Conservation (phyloP, 139 green algal species). For the Nannochloris sp. region DNA sequence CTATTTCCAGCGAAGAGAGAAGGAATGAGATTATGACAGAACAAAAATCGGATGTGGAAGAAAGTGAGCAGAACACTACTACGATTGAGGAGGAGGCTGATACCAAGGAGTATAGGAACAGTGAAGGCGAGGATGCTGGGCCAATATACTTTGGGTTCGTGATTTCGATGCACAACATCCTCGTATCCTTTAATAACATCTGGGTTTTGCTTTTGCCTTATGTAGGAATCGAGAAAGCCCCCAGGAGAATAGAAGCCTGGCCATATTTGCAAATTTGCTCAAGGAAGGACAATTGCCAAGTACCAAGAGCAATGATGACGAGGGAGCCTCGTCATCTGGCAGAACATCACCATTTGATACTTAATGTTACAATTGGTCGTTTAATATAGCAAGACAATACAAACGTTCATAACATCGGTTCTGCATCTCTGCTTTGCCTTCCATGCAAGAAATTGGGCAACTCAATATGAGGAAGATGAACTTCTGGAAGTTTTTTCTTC, state of each 20-base stretch:
- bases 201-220: not conserved
- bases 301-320: too few relatives aligned
- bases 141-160: constrained; percentile 20
- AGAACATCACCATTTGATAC: too few relatives aligned
- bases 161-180: not conserved
- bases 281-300: too few relatives aligned
- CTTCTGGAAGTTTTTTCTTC: constrained; percentile 3
- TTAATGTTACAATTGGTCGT: not conserved
- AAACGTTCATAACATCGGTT: not conserved
- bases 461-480: constrained; percentile 12
- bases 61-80: not conserved
- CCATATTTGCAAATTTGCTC: too few relatives aligned
- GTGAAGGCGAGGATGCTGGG: constrained; percentile 7
- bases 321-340: too few relatives aligned
- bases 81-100: constrained; percentile 12
- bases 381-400: not conserved
- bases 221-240: too few relatives aligned
- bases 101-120: too few relatives aligned
- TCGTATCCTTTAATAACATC: not conserved
- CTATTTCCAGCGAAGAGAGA: not conserved
- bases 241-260: too few relatives aligned
- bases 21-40: not conserved
- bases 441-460: constrained; percentile 3
- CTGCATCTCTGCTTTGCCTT: not conserved
- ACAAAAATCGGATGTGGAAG: not conserved